A percentile compares a stretch with the other conserved stretches of the same genome.
Conservation (phyloP, 148 eudicot genomes). For the Chenopodium suecicum region DNA sequence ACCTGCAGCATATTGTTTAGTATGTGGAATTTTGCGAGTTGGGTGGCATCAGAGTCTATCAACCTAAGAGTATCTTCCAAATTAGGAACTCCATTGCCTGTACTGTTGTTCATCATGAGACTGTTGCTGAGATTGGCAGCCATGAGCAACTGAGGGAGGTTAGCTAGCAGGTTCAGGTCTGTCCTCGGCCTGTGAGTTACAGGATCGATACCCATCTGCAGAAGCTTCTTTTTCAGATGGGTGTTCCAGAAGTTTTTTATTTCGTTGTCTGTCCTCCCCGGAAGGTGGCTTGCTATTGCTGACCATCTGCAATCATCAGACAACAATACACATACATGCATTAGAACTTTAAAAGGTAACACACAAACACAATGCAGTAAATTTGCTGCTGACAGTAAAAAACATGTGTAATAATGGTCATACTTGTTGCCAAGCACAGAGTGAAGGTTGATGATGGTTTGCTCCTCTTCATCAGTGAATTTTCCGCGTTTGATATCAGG, state of each 20-base stretch:
- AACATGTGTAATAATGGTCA: neutral
- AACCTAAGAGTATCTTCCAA: slow-evolving; percentile 20
- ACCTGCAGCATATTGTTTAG: slow-evolving; percentile 45
- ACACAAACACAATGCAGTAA: neutral
- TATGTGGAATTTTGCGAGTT: slow-evolving; percentile 49
- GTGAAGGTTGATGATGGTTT: slow-evolving; percentile 55
- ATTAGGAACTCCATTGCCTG: neutral
- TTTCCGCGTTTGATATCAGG: slow-evolving; percentile 68
- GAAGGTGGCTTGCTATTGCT: slow-evolving; percentile 47
- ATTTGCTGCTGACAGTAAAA: no score
- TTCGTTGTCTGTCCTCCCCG: slow-evolving; percentile 64
- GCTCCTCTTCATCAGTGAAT: slow-evolving; percentile 54
- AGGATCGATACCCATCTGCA: slow-evolving; percentile 68
- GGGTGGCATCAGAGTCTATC: slow-evolving; percentile 33
- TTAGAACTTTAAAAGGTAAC: no score
- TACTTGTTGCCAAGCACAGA: slow-evolving; percentile 68
- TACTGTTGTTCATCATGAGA: neutral
- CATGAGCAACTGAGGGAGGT: slow-evolving; percentile 48
- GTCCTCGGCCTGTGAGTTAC: slow-evolving; percentile 55
- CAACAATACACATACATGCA: neutral
- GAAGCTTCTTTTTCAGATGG: slow-evolving; percentile 53
- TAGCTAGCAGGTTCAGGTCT: slow-evolving; percentile 45
- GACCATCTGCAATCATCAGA: slow-evolving; percentile 45
- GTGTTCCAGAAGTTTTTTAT: slow-evolving; percentile 65
- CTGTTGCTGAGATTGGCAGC: slow-evolving; percentile 21